Conservation (phyloP, 352 stramenopile species). For the Aphanomyces euteiches region DNA sequence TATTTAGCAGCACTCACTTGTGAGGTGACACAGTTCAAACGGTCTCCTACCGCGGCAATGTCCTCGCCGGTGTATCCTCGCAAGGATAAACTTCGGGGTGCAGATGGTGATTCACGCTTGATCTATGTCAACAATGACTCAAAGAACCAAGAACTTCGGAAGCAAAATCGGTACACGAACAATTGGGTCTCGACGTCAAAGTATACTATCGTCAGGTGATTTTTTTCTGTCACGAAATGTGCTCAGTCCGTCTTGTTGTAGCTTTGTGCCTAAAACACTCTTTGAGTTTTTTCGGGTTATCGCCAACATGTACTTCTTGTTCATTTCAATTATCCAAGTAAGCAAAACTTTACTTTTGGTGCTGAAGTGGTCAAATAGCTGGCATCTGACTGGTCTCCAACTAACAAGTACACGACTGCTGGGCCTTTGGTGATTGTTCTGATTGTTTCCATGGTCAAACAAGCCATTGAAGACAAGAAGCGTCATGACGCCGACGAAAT, state of each 20-base stretch:
- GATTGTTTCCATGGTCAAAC: slow-evolving; percentile 35
- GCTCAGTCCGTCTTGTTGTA: slow-evolving; percentile 35
- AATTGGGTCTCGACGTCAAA: slow-evolving; percentile 88
- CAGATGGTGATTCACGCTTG: slow-evolving; percentile 32
- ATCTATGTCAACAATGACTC: slow-evolving; percentile 56
- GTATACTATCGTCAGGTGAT: slow-evolving; percentile 85
- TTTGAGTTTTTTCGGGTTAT: slow-evolving; percentile 93
- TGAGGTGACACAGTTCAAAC: no score
- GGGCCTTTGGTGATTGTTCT: slow-evolving; percentile 38
- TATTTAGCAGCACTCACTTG: no score
- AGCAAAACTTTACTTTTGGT: no score
- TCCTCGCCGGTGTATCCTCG: slow-evolving; percentile 9
- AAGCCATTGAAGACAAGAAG: slow-evolving; percentile 35
- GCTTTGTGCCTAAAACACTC: slow-evolving; percentile 91
- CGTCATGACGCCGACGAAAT: slow-evolving; percentile 30
- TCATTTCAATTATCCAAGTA: slow-evolving; percentile 91
- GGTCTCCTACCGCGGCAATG: no score
- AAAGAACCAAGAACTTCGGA: slow-evolving; percentile 55
- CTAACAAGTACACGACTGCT: slow-evolving; percentile 74
- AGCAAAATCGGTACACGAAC: slow-evolving; percentile 42
- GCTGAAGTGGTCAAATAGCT: not conserved
- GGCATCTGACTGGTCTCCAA: slow-evolving; percentile 48
- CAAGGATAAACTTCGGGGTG: not conserved
- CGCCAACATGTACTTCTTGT: slow-evolving; percentile 94
- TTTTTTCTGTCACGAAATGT: slow-evolving; percentile 39